Evolutionary conservation across 2,329 filamentous ascomycete species (phyloP), one percentile per base, ranked within the genome.

Genomic region (Aspergillus hortae): DNA sequence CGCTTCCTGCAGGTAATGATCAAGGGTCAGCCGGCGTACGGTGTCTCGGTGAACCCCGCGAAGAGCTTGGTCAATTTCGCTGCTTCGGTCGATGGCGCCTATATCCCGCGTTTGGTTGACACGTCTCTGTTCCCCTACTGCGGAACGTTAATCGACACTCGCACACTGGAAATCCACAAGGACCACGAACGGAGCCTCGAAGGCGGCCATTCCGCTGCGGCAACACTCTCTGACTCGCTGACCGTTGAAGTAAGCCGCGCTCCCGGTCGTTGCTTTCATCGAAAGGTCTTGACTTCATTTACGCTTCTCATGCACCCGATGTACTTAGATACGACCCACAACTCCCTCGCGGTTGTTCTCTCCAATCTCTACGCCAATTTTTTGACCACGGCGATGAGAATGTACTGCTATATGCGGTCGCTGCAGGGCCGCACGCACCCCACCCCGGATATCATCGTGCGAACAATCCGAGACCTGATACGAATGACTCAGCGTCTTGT

Each of bases 41-140:
- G 94, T 4, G 86, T 96, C 3, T 70, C 77, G 4, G 86, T 96
- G 49, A 92, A 88, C 65, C 76, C 82, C 0, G 75, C 80, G 44
- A 99, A 99, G 74, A 94, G 86, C 35, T 76, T 96, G 50, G 83
- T 87, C 49, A 99, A 96, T 68, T 97, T 97, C 66, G 82, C 88
- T 17, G 75, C 87, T 44, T 66, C 65, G 0, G 73, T 91, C 38
- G 71, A 79, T 27, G 83, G 79, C 0, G 64, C 67, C 6, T 68
- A 74, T 27, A 78, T 89, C 36, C 74, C 77, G 3, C 77, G 79
- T 36, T 63, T 83, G 36, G 61, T 68, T 58, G 75, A 73, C 54
- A 67, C 67, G 1, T 62, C 56, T 6, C 57, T 67, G 21, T 97
- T 99, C 67, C 90, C 92, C 0, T 99, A 96, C 70, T 97, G 94